A percentile compares a stretch with the other conserved stretches of the same genome.
Evolutionary conservation across 2,329 filamentous ascomycete genomes (phyloP).

Genomic region (Microthyrium microscopicum): DNA sequence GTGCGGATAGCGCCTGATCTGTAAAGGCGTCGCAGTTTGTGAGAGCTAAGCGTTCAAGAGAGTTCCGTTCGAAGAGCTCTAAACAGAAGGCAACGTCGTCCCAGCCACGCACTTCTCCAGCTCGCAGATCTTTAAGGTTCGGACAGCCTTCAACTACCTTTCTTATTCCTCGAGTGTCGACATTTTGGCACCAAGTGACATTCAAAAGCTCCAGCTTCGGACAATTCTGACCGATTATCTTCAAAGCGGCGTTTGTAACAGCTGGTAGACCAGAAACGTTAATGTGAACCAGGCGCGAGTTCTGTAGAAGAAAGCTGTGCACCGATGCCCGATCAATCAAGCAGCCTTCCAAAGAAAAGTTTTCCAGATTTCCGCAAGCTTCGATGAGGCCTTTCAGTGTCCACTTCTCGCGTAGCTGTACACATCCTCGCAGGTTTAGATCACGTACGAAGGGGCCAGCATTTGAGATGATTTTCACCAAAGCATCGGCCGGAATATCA

Average conservation of each 20-base stretch:
- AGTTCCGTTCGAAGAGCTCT: conserved; percentile 64
- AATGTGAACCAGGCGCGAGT: conserved; percentile 62
- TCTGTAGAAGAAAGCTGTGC: conserved; percentile 63
- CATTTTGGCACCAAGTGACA: conserved; percentile 80
- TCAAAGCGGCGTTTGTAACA: conserved; percentile 72
- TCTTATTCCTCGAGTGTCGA: conserved; percentile 61
- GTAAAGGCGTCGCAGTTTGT: conserved; percentile 64
- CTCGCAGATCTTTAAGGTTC: conserved; percentile 61
- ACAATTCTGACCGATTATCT: conserved; percentile 68
- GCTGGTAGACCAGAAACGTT: conserved; percentile 70
- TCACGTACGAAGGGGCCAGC: conserved; percentile 84
- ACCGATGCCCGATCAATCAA: conserved; percentile 65
- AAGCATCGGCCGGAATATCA: conserved; percentile 66
- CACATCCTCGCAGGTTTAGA: conserved; percentile 77
- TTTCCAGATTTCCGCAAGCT: conserved; percentile 71
- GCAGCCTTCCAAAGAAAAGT: conserved; percentile 78
- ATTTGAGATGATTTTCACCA: conserved; percentile 69
- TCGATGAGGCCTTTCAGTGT: conserved; percentile 61
- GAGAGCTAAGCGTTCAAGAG: conserved; percentile 64
- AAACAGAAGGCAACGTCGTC: conserved; percentile 55
- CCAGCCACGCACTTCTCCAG: conserved; percentile 67
- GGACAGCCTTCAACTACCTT: conserved; percentile 57
- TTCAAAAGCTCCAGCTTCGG: conserved; percentile 70
- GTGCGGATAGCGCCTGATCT: conserved; percentile 54
- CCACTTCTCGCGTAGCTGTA: conserved; percentile 75